These are phyloP conservation scores for Rosa hybrid DNA, from an alignment of 331 rosid species.

Conservation along the genomic window DNA sequence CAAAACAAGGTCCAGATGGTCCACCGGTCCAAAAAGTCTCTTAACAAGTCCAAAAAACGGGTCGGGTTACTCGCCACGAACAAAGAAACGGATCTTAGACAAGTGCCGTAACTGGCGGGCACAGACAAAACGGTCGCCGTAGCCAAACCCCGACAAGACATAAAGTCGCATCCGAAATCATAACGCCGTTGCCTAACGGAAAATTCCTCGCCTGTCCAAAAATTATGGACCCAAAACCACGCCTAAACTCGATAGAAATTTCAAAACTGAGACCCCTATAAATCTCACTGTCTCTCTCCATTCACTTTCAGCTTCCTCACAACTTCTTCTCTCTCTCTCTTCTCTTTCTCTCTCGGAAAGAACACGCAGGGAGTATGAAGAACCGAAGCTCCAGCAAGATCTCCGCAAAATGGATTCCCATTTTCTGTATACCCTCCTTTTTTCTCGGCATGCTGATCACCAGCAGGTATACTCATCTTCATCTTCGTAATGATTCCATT, in stretches of 20 bases:
- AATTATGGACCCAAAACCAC: not conserved
- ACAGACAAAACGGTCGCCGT: not conserved
- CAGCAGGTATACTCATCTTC: slow-evolving; percentile 45
- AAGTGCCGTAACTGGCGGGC: slow-evolving; percentile 18
- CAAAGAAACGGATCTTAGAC: slow-evolving; percentile 4
- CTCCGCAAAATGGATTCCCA: slow-evolving; percentile 79
- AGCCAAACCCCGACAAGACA: not conserved
- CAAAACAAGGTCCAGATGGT: not conserved
- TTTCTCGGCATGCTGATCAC: slow-evolving; percentile 78
- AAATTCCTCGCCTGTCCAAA: not conserved
- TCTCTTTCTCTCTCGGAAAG: not conserved
- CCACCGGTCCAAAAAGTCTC: not conserved
- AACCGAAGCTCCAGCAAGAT: slow-evolving; percentile 56
- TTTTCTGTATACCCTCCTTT: slow-evolving; percentile 73
- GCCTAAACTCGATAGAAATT: not conserved
- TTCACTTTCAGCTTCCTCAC: not conserved
- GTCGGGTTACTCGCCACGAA: not conserved
- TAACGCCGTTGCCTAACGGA: slow-evolving; percentile 14
- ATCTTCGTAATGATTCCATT: not conserved
- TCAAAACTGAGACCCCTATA: slow-evolving; percentile 7
- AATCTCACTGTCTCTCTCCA: not conserved
- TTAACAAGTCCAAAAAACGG: not conserved
- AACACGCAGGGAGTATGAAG: slow-evolving; percentile 47
- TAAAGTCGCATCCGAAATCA: not conserved
- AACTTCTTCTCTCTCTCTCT: not conserved